Evolutionary conservation across 2,329 filamentous ascomycete genomes (phyloP).

Genomic region (Exophiala aquamarina): DNA sequence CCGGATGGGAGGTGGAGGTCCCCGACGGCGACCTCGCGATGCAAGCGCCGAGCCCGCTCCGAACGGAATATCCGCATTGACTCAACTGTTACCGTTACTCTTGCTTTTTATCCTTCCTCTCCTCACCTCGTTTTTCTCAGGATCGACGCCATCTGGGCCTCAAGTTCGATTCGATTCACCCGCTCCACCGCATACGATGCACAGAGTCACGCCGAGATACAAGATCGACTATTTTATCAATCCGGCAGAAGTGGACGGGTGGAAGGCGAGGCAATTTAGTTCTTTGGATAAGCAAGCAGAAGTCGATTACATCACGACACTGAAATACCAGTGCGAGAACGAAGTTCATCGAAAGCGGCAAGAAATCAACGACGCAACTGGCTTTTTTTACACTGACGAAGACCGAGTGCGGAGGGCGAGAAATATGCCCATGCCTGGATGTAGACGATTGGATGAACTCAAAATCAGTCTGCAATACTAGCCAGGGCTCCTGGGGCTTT

Average conservation of each 20-base stretch:
- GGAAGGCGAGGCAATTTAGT: constrained; percentile 66
- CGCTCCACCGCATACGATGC: constrained; percentile 68
- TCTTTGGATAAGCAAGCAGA: constrained; percentile 79
- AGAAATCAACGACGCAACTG: constrained; percentile 74
- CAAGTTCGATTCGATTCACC: constrained; percentile 74
- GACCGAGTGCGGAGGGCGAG: constrained; percentile 74
- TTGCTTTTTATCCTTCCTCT: constrained; percentile 85
- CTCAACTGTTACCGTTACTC: constrained; percentile 79
- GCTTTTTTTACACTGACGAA: constrained; percentile 82
- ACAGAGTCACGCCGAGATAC: constrained; percentile 68
- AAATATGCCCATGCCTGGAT: constrained; percentile 60
- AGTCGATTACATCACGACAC: constrained; percentile 64
- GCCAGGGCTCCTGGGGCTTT: constrained; percentile 1
- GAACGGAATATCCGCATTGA: constrained; percentile 58
- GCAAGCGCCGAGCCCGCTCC: constrained; percentile 55
- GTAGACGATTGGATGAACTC: constrained; percentile 55
- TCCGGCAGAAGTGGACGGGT: constrained; percentile 72
- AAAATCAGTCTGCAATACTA: constrained; percentile 37
- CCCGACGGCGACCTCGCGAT: constrained; percentile 72
- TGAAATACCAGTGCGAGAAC: constrained; percentile 71
- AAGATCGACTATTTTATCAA: constrained; percentile 84
- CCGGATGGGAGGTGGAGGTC: constrained; percentile 82
- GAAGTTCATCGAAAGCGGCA: constrained; percentile 67
- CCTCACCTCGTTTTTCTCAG: constrained; percentile 74
- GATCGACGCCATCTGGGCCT: constrained; percentile 60